phyloP scores from a whole-genome alignment of 805 yeast species.

The Metschnikowia koreensis region DNA sequence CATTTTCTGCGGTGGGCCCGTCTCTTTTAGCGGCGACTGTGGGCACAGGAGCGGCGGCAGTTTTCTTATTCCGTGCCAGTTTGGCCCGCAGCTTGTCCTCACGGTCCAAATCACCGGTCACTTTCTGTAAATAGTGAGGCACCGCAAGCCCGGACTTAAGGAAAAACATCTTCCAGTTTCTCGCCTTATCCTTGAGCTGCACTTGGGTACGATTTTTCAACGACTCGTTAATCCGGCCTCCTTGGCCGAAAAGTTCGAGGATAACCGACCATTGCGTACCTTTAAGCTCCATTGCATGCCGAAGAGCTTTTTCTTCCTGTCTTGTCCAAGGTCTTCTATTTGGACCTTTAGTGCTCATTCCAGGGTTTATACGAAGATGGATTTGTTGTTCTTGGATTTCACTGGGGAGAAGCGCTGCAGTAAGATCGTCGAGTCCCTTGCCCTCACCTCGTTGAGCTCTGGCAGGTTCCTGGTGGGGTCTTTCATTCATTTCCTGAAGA shows the following conservation, averaged over 20 bases:
- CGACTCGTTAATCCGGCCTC: slow-evolving; percentile 81
- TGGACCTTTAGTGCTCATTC: slow-evolving; percentile 25
- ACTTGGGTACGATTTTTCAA: slow-evolving; percentile 86
- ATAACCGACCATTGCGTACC: slow-evolving; percentile 97
- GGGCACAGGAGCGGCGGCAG: slow-evolving; percentile 44
- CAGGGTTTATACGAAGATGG: slow-evolving; percentile 36
- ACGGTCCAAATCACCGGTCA: slow-evolving; percentile 80
- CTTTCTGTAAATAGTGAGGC: slow-evolving; percentile 77
- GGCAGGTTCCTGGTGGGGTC: background rate
- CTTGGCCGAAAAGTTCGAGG: slow-evolving; percentile 87
- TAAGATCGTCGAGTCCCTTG: slow-evolving; percentile 27
- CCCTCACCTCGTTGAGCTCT: background rate
- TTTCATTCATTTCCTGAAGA: slow-evolving; percentile 7
- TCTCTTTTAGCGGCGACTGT: slow-evolving; percentile 11
- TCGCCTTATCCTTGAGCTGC: slow-evolving; percentile 92
- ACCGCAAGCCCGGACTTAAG: slow-evolving; percentile 71
- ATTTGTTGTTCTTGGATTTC: slow-evolving; percentile 45
- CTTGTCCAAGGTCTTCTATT: slow-evolving; percentile 77
- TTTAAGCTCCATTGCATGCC: slow-evolving; percentile 72
- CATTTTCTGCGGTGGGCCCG: background rate
- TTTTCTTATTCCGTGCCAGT: slow-evolving; percentile 32
- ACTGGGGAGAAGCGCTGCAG: slow-evolving; percentile 39
- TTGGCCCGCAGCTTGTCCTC: slow-evolving; percentile 43
- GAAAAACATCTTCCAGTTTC: slow-evolving; percentile 91
- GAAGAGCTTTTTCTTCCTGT: slow-evolving; percentile 82